A percentile compares a stretch with the other conserved stretches of the same genome.
phyloP scores from a whole-genome alignment of 2,329 filamentous ascomycete genomes.

The Sclerotiophoma versabilis region DNA sequence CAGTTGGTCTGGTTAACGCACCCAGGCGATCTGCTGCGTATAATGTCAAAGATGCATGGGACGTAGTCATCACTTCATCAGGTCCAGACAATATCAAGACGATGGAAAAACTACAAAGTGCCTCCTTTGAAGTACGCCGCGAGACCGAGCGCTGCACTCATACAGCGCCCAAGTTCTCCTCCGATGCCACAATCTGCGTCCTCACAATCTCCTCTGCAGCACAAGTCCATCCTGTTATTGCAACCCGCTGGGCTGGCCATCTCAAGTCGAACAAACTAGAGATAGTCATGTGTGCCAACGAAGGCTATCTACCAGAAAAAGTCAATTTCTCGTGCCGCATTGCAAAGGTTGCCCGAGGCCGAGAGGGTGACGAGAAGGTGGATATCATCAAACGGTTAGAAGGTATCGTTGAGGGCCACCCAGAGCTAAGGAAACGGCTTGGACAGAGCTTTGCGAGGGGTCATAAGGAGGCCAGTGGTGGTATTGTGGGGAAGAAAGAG shows the following conservation, averaged over 20 bases:
- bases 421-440: slow-evolving; percentile 56
- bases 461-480: slow-evolving; percentile 72
- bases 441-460: slow-evolving; percentile 71
- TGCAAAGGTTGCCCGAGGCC: slow-evolving; percentile 61
- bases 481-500: slow-evolving; percentile 65
- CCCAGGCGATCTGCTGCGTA: slow-evolving; percentile 68
- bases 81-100: slow-evolving; percentile 61
- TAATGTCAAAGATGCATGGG: slow-evolving; percentile 68
- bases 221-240: slow-evolving; percentile 72
- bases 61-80: slow-evolving; percentile 60
- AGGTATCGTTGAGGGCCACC: slow-evolving; percentile 55
- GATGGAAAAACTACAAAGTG: slow-evolving; percentile 59
- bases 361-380: slow-evolving; percentile 60
- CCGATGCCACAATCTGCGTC: slow-evolving; percentile 68
- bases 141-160: slow-evolving; percentile 69
- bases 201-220: slow-evolving; percentile 66
- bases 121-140: slow-evolving; percentile 64
- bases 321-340: slow-evolving; percentile 74
- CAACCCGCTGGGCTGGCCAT: slow-evolving; percentile 70
- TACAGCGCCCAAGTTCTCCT: slow-evolving; percentile 68
- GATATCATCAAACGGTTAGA: slow-evolving; percentile 68
- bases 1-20: slow-evolving; percentile 70
- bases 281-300: slow-evolving; percentile 71
- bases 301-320: slow-evolving; percentile 67
- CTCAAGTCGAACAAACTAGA: slow-evolving; percentile 66